Conservation (phyloP, 352 stramenopile species). For the Globisporangium emineosum region DNA sequence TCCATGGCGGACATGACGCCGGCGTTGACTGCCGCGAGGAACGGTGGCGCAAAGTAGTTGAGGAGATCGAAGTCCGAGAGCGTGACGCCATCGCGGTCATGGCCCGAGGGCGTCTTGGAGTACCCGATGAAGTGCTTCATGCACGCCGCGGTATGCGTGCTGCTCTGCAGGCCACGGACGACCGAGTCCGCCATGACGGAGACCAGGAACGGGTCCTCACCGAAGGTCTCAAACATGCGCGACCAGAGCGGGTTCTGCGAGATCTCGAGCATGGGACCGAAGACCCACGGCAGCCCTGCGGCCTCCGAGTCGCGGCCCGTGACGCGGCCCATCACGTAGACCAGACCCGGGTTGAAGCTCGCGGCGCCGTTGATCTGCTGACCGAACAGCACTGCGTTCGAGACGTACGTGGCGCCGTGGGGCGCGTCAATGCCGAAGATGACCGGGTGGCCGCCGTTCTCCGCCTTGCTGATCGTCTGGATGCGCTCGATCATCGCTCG, state of each 20-base stretch:
- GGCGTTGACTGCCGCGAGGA: slow-evolving; percentile 59
- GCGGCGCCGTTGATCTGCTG: slow-evolving; percentile 87
- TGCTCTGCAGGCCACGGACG: slow-evolving; percentile 81
- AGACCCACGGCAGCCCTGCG: slow-evolving; percentile 90
- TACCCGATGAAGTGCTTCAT: slow-evolving; percentile 91
- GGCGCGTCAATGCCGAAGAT: slow-evolving; percentile 90
- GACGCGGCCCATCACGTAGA: slow-evolving; percentile 69
- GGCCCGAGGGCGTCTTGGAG: slow-evolving; percentile 55
- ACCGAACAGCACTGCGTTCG: slow-evolving; percentile 75
- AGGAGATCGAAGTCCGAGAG: slow-evolving; percentile 68
- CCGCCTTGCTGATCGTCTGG: too few relatives aligned
- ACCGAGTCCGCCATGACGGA: slow-evolving; percentile 64
- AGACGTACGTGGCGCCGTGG: slow-evolving; percentile 89
- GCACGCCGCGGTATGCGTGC: slow-evolving; percentile 66
- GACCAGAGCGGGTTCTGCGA: slow-evolving; percentile 82
- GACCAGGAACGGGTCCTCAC: slow-evolving; percentile 84
- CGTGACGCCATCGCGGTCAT: slow-evolving; percentile 71
- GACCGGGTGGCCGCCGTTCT: too few relatives aligned
- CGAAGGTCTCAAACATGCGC: slow-evolving; percentile 93
- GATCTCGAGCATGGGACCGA: slow-evolving; percentile 86
- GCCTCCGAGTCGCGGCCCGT: slow-evolving; percentile 71
- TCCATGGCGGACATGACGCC: slow-evolving; percentile 90
- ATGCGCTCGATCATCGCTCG: too few relatives aligned
- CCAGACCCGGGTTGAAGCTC: slow-evolving; percentile 84
- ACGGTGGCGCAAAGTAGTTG: slow-evolving; percentile 75